Evolutionary conservation across 306 rosid genomes (phyloP).

Genomic region (Corylus americana): DNA sequence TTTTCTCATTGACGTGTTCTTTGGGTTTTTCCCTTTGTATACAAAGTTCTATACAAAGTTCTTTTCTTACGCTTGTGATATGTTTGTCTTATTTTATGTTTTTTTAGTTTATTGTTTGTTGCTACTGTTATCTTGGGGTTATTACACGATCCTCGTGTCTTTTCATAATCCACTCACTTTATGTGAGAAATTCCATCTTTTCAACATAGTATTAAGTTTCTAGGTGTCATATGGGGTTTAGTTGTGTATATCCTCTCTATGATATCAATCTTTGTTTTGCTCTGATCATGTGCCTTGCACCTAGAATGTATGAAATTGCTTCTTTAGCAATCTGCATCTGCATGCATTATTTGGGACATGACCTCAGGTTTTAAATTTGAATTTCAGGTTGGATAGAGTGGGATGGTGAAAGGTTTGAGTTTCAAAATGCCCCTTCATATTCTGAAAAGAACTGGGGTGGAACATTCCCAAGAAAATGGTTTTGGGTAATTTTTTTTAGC

Average conservation of each 20-base stretch:
- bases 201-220: too few relatives aligned
- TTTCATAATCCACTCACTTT: too few relatives aligned
- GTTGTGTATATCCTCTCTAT: background rate
- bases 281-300: background rate
- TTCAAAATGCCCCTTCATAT: constrained; percentile 88
- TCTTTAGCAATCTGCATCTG: constrained; percentile 11
- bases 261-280: constrained; percentile 2
- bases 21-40: too few relatives aligned
- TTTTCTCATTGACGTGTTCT: too few relatives aligned
- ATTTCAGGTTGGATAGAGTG: constrained; percentile 99
- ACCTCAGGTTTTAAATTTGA: constrained; percentile 38
- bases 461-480: constrained; percentile 96
- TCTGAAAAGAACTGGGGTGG: constrained; percentile 99
- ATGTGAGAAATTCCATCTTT: too few relatives aligned
- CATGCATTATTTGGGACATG: constrained; percentile 22
- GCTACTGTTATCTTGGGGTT: too few relatives aligned
- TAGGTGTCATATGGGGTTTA: background rate
- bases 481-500: constrained; percentile 69
- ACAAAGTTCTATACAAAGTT: too few relatives aligned
- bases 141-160: too few relatives aligned
- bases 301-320: background rate
- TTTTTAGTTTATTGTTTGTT: too few relatives aligned
- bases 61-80: too few relatives aligned
- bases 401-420: constrained; percentile 91
- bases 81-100: too few relatives aligned